Base-by-base conservation (phyloP, 2,329 filamentous ascomycete species). In the Stagonosporopsis tanaceti region DNA sequence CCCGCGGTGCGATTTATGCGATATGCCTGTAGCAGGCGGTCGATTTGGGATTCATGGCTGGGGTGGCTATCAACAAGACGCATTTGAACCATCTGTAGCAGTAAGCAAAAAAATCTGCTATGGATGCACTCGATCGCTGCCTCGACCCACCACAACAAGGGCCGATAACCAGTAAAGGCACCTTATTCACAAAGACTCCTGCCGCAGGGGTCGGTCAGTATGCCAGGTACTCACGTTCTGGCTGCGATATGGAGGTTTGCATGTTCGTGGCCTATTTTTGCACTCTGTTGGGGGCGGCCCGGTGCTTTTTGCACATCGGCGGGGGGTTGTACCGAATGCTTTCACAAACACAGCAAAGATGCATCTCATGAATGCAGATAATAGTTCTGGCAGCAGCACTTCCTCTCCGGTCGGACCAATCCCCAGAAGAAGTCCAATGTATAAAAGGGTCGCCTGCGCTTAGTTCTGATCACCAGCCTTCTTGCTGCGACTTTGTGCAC, bases 61-160 rank as follows among this genome's bases (percentile, higher is more conserved):
- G 77, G 72, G 87, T 79, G 62, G 89, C 80, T 79, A 85, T 84
- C 73, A 89, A 82, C 61, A 82, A 41, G 67, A 71, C 47, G 63
- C 59, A 1, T 30, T 60, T 8, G 60, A 73, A 22, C 74, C 73
- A 27, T 66, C 71, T 58, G 24, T 63, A 53, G 60, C 28, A 7
- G 8, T 22, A 5, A 66, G 53, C 46, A 73, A 44, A 20, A 54
- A 46, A 57, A 72, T 92, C 40, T 93, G 90, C 71, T 92, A 93
- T 77, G 91, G 90, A 14, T 93, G 90, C 72, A 86, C 86, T 68
- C 84, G 89, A 70, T 88, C 88, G 24, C 57, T 75, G 7, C 71
- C 74, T 20, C 39, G 42, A 20, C 20, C 20, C 12, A 22, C 6
- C 25, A 15, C 35, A 20, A 9, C 28, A 27, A 25, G 15, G 6